A percentile compares a stretch with the other conserved stretches of the same genome.
phyloP scores from a whole-genome alignment of 2,329 filamentous ascomycete genomes.

The Fonsecaea nubica region DNA sequence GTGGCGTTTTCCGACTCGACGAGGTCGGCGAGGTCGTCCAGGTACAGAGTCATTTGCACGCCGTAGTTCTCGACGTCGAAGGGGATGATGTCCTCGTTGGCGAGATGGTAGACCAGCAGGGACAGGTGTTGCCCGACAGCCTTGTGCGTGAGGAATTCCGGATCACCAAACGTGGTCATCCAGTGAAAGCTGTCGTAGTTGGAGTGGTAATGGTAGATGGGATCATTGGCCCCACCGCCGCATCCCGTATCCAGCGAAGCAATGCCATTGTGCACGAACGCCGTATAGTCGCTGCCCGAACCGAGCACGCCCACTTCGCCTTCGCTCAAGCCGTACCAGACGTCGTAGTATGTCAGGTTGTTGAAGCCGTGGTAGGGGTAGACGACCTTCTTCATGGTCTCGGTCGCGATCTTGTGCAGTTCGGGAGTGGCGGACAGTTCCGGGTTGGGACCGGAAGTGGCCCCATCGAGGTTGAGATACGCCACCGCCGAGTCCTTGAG shows the following conservation, averaged over 20 bases:
- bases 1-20: conserved; percentile 42
- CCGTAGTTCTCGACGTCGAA: conserved; percentile 50
- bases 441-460: conserved; percentile 53
- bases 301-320: conserved; percentile 54
- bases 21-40: conserved; percentile 44
- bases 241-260: conserved; percentile 52
- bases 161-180: conserved; percentile 61
- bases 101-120: conserved; percentile 52
- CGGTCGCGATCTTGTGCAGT: conserved; percentile 47
- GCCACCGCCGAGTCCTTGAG: conserved; percentile 52
- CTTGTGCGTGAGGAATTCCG: conserved; percentile 57
- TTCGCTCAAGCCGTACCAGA: conserved; percentile 47
- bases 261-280: conserved; percentile 55
- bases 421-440: conserved; percentile 50
- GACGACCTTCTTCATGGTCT: conserved; percentile 51
- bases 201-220: conserved; percentile 57
- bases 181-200: conserved; percentile 59
- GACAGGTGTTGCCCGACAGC: conserved; percentile 57
- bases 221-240: conserved; percentile 46
- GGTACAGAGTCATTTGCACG: conserved; percentile 47
- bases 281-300: conserved; percentile 55
- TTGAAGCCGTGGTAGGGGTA: conserved; percentile 48
- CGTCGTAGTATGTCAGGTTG: conserved; percentile 54
- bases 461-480: conserved; percentile 61
- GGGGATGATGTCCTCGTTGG: conserved; percentile 49